A percentile compares a stretch with the other conserved stretches of the same genome.
Evolutionary conservation across 139 green algal species (phyloP).

Genomic region (Chlamydomonas schloesseri): DNA sequence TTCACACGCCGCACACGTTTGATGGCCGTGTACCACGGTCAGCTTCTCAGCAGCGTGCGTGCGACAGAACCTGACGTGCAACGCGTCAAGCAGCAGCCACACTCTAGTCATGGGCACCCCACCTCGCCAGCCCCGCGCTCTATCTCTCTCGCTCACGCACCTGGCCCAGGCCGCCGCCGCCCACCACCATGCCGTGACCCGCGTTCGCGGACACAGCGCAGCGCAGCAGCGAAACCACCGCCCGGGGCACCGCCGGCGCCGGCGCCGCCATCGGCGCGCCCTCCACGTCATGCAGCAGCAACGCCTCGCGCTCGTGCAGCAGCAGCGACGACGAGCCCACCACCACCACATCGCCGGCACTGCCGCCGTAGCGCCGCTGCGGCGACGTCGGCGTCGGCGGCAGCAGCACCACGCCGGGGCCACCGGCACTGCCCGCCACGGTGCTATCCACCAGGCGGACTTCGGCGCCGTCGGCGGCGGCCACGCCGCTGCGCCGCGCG

Average conservation of each 20-base stretch:
- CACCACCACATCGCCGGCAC: neutral
- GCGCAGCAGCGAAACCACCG: neutral
- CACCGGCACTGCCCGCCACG: neutral
- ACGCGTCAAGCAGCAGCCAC: too few species aligned
- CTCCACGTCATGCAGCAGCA: neutral
- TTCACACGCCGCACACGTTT: too few species aligned
- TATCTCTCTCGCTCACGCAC: too few species aligned
- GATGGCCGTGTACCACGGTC: too few species aligned
- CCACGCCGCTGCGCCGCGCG: neutral
- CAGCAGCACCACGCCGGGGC: neutral
- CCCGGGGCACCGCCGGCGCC: neutral
- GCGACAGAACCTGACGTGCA: too few species aligned
- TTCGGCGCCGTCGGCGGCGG: neutral
- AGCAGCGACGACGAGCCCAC: too few species aligned
- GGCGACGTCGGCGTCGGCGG: neutral
- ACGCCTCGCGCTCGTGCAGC: neutral
- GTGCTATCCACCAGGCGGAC: neutral
- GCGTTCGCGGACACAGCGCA: conserved; percentile 30
- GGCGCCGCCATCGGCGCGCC: neutral
- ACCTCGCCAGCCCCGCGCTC: too few species aligned
- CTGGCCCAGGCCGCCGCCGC: neutral
- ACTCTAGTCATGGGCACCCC: too few species aligned
- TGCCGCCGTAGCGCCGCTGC: too few species aligned
- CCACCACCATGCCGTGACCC: neutral
- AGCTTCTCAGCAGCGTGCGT: too few species aligned